These are phyloP conservation scores for Rubia balearica DNA, from an alignment of 305 asterid species.

Conservation along the genomic window DNA sequence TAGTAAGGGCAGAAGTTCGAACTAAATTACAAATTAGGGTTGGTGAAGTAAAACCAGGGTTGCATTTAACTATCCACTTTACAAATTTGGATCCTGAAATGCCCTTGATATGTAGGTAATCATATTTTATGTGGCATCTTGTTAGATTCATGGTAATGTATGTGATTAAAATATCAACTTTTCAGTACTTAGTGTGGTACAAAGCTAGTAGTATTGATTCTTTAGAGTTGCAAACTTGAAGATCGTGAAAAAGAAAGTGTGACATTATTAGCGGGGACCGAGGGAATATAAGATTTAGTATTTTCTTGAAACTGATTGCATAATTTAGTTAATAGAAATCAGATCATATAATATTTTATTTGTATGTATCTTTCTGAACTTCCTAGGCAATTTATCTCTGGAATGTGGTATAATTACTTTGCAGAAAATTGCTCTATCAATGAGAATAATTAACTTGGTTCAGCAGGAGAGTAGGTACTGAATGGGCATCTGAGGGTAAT, in stretches of 20 bases:
- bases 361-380: background rate
- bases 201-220: too few relatives aligned
- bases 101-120: background rate
- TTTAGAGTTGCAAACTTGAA: too few relatives aligned
- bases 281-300: too few relatives aligned
- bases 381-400: background rate
- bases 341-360: background rate
- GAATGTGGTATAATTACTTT: background rate
- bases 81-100: background rate
- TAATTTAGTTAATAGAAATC: background rate
- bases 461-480: background rate
- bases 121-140: background rate
- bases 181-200: too few relatives aligned
- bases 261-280: too few relatives aligned
- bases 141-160: background rate
- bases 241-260: too few relatives aligned
- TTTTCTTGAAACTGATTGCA: too few relatives aligned
- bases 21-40: background rate
- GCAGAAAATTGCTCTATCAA: background rate
- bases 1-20: background rate
- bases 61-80: background rate
- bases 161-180: background rate
- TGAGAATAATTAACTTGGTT: background rate
- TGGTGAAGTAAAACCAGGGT: background rate
- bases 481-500: background rate